Evolutionary conservation across 257 asterid genomes (phyloP).

Genomic region (Solanum medicagineum): DNA sequence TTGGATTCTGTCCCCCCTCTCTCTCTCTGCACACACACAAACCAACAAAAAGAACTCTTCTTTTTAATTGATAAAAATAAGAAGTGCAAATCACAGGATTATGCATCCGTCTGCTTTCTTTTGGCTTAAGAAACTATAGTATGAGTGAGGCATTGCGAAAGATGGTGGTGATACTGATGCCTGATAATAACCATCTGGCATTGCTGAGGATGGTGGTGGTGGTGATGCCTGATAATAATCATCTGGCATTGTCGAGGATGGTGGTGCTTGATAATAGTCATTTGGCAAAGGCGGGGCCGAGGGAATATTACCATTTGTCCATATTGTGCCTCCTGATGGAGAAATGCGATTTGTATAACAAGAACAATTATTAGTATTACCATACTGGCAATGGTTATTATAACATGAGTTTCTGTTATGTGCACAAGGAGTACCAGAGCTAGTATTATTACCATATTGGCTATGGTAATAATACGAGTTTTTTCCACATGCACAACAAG

Average conservation of each 20-base stretch:
- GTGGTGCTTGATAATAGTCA: neutral
- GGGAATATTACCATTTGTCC: neutral
- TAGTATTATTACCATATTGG: neutral
- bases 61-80: neutral
- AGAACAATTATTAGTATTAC: neutral
- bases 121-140: neutral
- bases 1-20: neutral
- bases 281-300: neutral
- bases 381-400: neutral
- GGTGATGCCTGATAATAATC: neutral
- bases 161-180: neutral
- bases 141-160: neutral
- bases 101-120: neutral
- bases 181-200: neutral
- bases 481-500: neutral
- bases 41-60: neutral
- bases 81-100: neutral
- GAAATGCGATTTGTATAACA: neutral
- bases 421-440: neutral
- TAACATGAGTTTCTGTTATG: neutral
- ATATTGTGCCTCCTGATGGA: neutral
- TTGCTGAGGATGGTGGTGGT: neutral
- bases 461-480: neutral
- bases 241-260: neutral
- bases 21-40: neutral